Conservation (phyloP, 139 green algal species). For the Picochlorum sp. region DNA sequence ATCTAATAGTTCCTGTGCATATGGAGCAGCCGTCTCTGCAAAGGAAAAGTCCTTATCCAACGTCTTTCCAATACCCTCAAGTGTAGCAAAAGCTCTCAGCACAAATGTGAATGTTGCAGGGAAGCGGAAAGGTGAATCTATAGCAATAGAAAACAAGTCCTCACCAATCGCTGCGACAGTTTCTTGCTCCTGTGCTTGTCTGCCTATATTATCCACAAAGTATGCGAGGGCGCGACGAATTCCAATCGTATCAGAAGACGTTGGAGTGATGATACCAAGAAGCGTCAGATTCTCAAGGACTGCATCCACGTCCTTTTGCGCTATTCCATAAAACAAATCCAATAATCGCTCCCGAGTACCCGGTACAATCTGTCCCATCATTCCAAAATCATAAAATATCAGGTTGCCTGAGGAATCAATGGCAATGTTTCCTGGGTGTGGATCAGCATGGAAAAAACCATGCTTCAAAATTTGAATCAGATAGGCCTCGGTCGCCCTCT, state of each 20-base stretch:
- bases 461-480: constrained; percentile 46
- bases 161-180: constrained; percentile 66
- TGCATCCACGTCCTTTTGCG: constrained; percentile 34
- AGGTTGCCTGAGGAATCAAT: constrained; percentile 14
- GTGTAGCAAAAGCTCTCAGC: constrained; percentile 73
- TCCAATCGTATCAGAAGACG: constrained; percentile 40
- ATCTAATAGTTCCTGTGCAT: constrained; percentile 56
- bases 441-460: constrained; percentile 48
- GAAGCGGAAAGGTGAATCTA: constrained; percentile 82
- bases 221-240: constrained; percentile 58
- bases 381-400: constrained; percentile 48
- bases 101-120: constrained; percentile 84
- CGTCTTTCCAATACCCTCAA: constrained; percentile 70
- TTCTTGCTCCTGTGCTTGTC: constrained; percentile 64
- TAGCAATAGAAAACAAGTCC: constrained; percentile 75
- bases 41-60: constrained; percentile 69
- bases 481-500: constrained; percentile 41
- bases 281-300: constrained; percentile 44
- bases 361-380: constrained; percentile 42
- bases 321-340: constrained; percentile 65
- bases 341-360: constrained; percentile 30
- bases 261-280: constrained; percentile 65
- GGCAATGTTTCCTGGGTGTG: constrained; percentile 35
- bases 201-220: constrained; percentile 61
- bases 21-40: constrained; percentile 50